Conservation (phyloP, 257 asterid genomes). For the Euphrasia confusa region DNA sequence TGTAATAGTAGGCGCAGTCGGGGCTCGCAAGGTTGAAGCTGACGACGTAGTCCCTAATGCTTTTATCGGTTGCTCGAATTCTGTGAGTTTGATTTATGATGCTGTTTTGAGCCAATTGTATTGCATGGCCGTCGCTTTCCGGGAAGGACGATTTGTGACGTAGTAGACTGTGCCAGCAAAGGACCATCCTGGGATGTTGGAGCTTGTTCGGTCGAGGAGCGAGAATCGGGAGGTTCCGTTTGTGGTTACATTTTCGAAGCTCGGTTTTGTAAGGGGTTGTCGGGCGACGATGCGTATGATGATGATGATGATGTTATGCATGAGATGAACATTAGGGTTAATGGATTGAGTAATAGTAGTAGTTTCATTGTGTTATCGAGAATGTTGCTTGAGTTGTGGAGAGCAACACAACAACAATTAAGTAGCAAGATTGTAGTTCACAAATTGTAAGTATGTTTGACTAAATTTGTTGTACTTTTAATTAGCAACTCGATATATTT, state of each 20-base stretch:
- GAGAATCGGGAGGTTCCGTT: slow-evolving; percentile 22
- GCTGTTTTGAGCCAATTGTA: slow-evolving; percentile 27
- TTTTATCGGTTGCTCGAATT: too few species aligned
- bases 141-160: slow-evolving; percentile 22
- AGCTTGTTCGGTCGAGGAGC: slow-evolving; percentile 20
- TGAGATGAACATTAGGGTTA: too few species aligned
- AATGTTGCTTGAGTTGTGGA: too few species aligned
- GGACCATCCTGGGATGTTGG: slow-evolving; percentile 30
- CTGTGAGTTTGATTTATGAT: not conserved
- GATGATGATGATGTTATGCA: too few species aligned
- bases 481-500: too few species aligned
- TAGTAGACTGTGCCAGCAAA: slow-evolving; percentile 26
- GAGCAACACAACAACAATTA: too few species aligned
- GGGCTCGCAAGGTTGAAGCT: slow-evolving; percentile 25
- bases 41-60: slow-evolving; percentile 22
- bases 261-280: slow-evolving; percentile 20
- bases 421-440: too few species aligned
- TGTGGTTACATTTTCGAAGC: slow-evolving; percentile 22
- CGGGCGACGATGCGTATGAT: not conserved
- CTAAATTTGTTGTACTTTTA: too few species aligned
- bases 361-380: too few species aligned
- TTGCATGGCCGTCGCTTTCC: slow-evolving; percentile 12
- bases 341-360: too few species aligned
- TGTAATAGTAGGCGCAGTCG: slow-evolving; percentile 14
- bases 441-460: too few species aligned